These are phyloP conservation scores for Umbelopsis sp. DNA, from an alignment of 371 early-diverging fungal species.

Conservation along the genomic window DNA sequence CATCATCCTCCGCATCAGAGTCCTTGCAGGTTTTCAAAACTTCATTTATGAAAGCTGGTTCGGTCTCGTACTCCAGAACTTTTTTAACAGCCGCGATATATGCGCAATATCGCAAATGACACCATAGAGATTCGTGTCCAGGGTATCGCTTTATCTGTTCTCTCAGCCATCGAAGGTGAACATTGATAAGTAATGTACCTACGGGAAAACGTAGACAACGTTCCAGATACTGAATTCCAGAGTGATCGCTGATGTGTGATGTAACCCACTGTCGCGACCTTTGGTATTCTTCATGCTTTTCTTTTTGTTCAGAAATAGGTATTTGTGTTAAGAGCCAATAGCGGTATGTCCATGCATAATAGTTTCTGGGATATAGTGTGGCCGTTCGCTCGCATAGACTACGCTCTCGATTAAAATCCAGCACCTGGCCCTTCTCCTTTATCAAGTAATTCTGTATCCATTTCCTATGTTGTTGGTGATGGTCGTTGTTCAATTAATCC, in stretches of 20 bases:
- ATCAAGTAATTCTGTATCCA: constrained; percentile 36
- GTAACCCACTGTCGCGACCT: constrained; percentile 42
- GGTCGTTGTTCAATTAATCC: neutral
- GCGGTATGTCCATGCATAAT: constrained; percentile 62
- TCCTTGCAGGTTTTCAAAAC: constrained; percentile 21
- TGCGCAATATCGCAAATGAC: constrained; percentile 55
- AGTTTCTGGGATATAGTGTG: constrained; percentile 53
- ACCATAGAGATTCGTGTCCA: constrained; percentile 65
- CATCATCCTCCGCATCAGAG: neutral
- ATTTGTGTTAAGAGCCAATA: constrained; percentile 44
- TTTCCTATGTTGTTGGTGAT: constrained; percentile 27
- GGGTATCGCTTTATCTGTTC: constrained; percentile 48
- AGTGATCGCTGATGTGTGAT: constrained; percentile 59
- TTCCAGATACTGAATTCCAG: constrained; percentile 58
- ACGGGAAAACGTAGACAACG: constrained; percentile 30
- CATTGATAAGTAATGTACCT: neutral
- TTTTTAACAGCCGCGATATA: neutral
- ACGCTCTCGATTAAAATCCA: constrained; percentile 40
- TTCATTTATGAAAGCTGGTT: constrained; percentile 22
- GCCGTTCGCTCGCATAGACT: constrained; percentile 41
- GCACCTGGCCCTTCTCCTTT: constrained; percentile 7
- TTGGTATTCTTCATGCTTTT: constrained; percentile 31
- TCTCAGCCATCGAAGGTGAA: constrained; percentile 40
- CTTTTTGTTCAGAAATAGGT: neutral
- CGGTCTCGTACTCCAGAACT: constrained; percentile 21